Base-by-base conservation (phyloP, 2,329 filamentous ascomycete genomes). In the Phoma sp. region DNA sequence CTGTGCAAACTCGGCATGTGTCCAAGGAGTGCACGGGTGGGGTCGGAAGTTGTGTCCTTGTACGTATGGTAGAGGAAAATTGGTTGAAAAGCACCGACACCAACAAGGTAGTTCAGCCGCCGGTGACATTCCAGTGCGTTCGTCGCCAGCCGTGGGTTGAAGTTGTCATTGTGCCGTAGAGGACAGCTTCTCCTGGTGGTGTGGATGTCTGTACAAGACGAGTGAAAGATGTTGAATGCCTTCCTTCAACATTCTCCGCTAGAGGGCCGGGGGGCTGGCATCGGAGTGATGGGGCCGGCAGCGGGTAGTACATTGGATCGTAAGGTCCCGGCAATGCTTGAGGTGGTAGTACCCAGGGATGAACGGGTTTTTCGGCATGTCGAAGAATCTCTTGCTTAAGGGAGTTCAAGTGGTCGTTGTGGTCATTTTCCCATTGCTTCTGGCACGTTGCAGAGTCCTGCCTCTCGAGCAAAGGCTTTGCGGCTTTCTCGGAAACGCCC, bases 271-370 rank as follows among this genome's bases (percentile, higher is more conserved):
- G 56, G 1, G 63, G 64, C 32, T 66, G 50, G 34, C 50, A 42
- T 15, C 61, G 60, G 17, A 72, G 50, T 0, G 66, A 72, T 7
- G 71, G 70, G 11, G 64, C 47, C 36, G 70, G 70, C 15, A 69
- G 57, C 42, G 72, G 72, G 47, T 69, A 74, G 38, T 72, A 67
- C 14, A 65, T 67, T 25, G 71, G 65, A 55, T 73, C 69, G 40
- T 74, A 73, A 23, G 72, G 72, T 20, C 71, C 71, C 39, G 72
- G 72, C 11, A 74, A 56, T 37, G 51, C 53, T 59, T 69, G 62
- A 18, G 71, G 71, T 12, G 69, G 67, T 20, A 59, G 53, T 15
- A 56, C 64, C 72, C 72, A 74, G 28, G 72, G 72, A 49, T 72
- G 67, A n/a, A 71, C 59, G 6, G 69, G 65, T 12, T 50, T 54